phyloP scores from a whole-genome alignment of 1,139 yeast species.

The Pichia sp. region DNA sequence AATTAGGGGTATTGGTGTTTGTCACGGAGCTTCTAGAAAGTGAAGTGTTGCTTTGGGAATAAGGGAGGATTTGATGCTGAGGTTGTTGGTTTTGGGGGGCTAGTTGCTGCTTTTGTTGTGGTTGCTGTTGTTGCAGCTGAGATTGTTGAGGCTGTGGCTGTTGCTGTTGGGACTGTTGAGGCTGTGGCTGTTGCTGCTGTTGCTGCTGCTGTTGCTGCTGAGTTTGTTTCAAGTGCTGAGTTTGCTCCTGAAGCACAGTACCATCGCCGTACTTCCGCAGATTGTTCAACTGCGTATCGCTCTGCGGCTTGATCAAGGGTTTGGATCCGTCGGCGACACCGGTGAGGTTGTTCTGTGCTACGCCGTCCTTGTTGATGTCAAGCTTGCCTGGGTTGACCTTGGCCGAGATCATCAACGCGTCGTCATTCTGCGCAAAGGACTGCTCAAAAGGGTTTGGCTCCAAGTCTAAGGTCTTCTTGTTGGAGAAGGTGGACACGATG shows the following conservation, averaged over 20 bases:
- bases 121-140: too few species aligned
- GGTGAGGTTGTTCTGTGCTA: not conserved
- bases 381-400: not conserved
- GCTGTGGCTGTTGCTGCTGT: not conserved
- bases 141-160: too few species aligned
- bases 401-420: not conserved
- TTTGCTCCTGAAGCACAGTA: not conserved
- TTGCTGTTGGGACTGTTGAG: too few species aligned
- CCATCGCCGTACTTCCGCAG: not conserved
- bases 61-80: not conserved
- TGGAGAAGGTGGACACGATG: slow-evolving; percentile 6
- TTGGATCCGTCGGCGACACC: not conserved
- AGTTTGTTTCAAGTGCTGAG: too few species aligned
- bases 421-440: slow-evolving; percentile 67
- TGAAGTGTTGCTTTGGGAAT: not conserved
- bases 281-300: slow-evolving; percentile 12
- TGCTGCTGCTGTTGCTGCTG: not conserved
- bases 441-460: slow-evolving; percentile 97
- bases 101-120: not conserved
- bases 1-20: not conserved
- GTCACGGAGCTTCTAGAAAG: not conserved
- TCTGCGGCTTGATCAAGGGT: slow-evolving; percentile 11
- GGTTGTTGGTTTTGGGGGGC: not conserved
- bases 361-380: not conserved
- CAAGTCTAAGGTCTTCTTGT: slow-evolving; percentile 32